Percentiles rank a stretch among this genome's conserved stretches.
phyloP scores from a whole-genome alignment of 176 grass and related monocot genomes.

The Paspalum notatum region DNA sequence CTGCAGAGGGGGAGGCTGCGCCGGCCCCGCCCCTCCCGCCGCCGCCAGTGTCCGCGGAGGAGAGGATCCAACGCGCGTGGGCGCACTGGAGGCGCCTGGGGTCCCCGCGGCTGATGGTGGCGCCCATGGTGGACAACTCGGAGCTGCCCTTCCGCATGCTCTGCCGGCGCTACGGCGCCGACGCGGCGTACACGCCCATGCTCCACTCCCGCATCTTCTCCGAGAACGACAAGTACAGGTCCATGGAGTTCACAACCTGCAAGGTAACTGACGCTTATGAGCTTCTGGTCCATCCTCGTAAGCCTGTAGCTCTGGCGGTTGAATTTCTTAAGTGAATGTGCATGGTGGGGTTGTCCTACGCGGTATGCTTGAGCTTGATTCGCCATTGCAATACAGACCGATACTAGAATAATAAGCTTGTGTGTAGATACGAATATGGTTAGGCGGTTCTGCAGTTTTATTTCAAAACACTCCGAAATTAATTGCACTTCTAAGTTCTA shows the following conservation, averaged over 20 bases:
- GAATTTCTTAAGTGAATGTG: background rate
- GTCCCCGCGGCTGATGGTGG: slow-evolving; percentile 64
- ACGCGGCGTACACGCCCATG: slow-evolving; percentile 94
- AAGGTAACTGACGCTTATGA: slow-evolving; percentile 41
- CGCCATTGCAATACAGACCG: background rate
- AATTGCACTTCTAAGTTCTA: too few relatives aligned
- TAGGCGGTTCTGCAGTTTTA: background rate
- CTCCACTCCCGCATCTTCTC: slow-evolving; percentile 97
- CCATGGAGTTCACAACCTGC: slow-evolving; percentile 93
- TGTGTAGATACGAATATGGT: background rate
- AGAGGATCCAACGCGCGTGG: slow-evolving; percentile 76
- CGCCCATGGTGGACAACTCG: slow-evolving; percentile 98
- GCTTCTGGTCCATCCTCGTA: background rate
- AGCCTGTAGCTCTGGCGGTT: background rate
- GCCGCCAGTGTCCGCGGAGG: slow-evolving; percentile 47
- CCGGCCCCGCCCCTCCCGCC: slow-evolving; percentile 17
- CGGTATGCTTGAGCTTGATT: background rate
- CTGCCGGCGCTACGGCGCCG: slow-evolving; percentile 85
- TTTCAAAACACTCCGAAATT: background rate
- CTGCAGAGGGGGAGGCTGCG: slow-evolving; percentile 7
- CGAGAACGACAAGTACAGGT: slow-evolving; percentile 94
- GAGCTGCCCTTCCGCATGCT: slow-evolving; percentile 98
- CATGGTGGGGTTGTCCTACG: background rate
- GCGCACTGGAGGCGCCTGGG: slow-evolving; percentile 84
- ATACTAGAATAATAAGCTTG: background rate